Evolutionary conservation across 805 yeast species (phyloP).

Genomic region (Clavispora carvajalis): DNA sequence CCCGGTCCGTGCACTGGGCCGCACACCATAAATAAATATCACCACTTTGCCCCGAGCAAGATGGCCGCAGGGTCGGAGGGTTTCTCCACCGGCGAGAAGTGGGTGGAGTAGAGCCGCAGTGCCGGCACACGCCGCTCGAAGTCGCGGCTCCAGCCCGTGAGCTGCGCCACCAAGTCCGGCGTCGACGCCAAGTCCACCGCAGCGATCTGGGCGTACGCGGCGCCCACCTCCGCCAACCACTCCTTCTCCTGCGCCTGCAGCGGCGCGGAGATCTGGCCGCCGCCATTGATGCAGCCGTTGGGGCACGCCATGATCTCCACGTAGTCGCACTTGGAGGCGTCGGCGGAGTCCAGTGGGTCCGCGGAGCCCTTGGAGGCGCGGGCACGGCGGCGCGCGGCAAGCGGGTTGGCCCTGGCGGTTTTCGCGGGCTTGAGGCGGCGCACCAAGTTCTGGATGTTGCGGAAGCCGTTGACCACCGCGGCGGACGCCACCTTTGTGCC

Average conservation of each 20-base stretch:
- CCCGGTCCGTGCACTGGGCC: too few species aligned
- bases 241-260: constrained; percentile 32
- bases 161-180: constrained; percentile 12
- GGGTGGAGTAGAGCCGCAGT: constrained; percentile 39
- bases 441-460: constrained; percentile 90
- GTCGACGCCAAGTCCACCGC: constrained; percentile 10
- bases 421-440: constrained; percentile 57
- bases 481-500: constrained; percentile 41
- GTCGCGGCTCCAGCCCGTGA: constrained; percentile 28
- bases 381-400: constrained; percentile 42
- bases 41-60: constrained; percentile 57
- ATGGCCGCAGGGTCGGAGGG: constrained; percentile 44
- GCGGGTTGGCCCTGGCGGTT: constrained; percentile 24
- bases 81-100: constrained; percentile 47
- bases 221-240: constrained; percentile 38
- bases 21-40: constrained; percentile 3
- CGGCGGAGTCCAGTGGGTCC: constrained; percentile 34
- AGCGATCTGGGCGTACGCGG: constrained; percentile 30
- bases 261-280: constrained; percentile 73
- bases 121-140: constrained; percentile 30
- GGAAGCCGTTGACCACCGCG: constrained; percentile 80
- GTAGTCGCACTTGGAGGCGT: constrained; percentile 66
- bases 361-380: constrained; percentile 19
- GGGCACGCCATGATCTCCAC: constrained; percentile 99
- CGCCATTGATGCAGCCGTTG: constrained; percentile 95